phyloP scores from a whole-genome alignment of 129 eudicot genomes.

The Centrapalus pauciflorus region DNA sequence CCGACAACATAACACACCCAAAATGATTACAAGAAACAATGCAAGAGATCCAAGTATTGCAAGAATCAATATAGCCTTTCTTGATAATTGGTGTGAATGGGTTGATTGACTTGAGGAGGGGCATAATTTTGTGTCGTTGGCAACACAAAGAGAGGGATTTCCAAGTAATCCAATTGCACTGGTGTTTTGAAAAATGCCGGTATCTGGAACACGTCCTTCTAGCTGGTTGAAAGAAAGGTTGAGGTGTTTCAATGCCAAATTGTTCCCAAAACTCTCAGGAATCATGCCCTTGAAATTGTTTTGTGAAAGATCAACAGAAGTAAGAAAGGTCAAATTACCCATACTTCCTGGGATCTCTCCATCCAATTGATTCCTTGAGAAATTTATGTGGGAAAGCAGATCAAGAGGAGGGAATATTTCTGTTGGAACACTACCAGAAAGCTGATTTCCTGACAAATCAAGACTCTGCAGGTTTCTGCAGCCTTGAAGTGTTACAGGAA shows the following conservation, averaged over 20 bases:
- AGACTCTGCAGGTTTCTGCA: slow-evolving; percentile 62
- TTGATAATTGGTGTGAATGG: slow-evolving; percentile 24
- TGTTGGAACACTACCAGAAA: slow-evolving; percentile 43
- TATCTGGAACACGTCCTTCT: slow-evolving; percentile 61
- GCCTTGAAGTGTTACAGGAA: slow-evolving; percentile 42
- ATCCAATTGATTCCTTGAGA: slow-evolving; percentile 57
- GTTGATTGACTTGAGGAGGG: not conserved
- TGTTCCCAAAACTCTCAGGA: slow-evolving; percentile 51
- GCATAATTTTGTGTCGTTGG: slow-evolving; percentile 34
- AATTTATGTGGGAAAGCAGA: slow-evolving; percentile 39
- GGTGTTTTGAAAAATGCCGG: slow-evolving; percentile 41
- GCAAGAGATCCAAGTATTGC: slow-evolving; percentile 39
- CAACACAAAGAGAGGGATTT: slow-evolving; percentile 59
- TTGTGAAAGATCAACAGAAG: slow-evolving; percentile 55
- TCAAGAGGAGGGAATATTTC: slow-evolving; percentile 32
- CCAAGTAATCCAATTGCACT: slow-evolving; percentile 46
- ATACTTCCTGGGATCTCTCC: slow-evolving; percentile 56
- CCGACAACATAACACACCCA: slow-evolving; percentile 24
- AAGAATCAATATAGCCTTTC: slow-evolving; percentile 33
- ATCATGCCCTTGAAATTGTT: slow-evolving; percentile 58
- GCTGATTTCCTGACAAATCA: slow-evolving; percentile 51
- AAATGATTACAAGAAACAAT: slow-evolving; percentile 22
- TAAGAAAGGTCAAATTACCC: slow-evolving; percentile 35
- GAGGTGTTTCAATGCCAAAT: slow-evolving; percentile 39
- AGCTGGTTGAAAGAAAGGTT: slow-evolving; percentile 75